These are phyloP conservation scores for Arctostaphylos glauca DNA, from an alignment of 148 eudicot genomes.

Conservation along the genomic window DNA sequence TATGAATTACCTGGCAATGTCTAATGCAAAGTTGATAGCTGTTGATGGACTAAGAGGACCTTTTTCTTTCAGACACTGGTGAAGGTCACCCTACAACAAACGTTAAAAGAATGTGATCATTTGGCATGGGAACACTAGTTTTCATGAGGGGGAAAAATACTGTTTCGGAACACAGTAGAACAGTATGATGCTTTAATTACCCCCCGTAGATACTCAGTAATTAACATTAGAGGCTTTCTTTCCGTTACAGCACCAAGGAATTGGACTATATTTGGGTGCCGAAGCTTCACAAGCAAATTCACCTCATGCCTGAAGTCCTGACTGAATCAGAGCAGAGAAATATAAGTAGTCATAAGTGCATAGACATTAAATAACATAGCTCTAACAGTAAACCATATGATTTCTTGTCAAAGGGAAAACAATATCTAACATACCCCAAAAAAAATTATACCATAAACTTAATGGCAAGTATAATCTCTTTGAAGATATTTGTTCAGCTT, in stretches of 20 bases:
- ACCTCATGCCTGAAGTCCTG: conserved; percentile 99
- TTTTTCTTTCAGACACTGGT: conserved; percentile 86
- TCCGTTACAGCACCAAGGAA: conserved; percentile 99
- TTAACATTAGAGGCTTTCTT: conserved; percentile 87
- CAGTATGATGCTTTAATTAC: conserved; percentile 31
- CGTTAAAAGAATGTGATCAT: not conserved
- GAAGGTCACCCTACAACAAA: conserved; percentile 80
- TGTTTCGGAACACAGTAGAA: not conserved
- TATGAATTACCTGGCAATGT: conserved; percentile 81
- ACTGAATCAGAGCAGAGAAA: conserved; percentile 38
- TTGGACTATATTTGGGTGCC: conserved; percentile 97
- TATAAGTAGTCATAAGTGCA: not conserved
- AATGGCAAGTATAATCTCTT: not conserved
- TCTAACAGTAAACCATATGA: not conserved
- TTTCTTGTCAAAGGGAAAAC: not conserved
- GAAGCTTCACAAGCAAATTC: conserved; percentile 92
- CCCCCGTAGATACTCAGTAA: conserved; percentile 93
- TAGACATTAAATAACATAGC: not conserved
- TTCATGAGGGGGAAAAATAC: not conserved
- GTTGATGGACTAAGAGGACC: conserved; percentile 82
- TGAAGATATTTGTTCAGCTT: not conserved
- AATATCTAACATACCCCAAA: not conserved
- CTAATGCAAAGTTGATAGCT: conserved; percentile 87
- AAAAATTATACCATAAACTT: not conserved
- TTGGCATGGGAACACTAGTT: not conserved